Evolutionary conservation across 164 flowering plant species (phyloP).

Genomic region (Houttuynia cordata): DNA sequence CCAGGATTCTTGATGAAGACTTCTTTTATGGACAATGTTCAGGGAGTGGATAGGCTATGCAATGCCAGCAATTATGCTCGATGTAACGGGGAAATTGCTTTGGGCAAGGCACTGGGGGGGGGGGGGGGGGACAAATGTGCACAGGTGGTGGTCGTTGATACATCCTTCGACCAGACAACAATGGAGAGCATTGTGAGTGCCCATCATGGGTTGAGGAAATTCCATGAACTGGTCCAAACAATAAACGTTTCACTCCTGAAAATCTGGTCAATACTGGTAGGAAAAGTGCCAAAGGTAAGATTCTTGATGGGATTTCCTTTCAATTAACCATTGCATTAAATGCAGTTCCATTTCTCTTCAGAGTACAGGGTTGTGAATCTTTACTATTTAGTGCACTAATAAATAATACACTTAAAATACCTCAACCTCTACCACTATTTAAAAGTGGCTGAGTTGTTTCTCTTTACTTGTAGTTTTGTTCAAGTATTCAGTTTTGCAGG

Average conservation of each 20-base stretch:
- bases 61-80: conserved; percentile 35
- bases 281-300: conserved; percentile 54
- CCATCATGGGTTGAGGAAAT: conserved; percentile 45
- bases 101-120: conserved; percentile 28
- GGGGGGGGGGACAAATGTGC: conserved; percentile 14
- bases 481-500: too few relatives aligned
- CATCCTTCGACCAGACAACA: conserved; percentile 52
- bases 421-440: too few relatives aligned
- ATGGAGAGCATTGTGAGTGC: conserved; percentile 78
- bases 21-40: background rate
- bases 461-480: too few relatives aligned
- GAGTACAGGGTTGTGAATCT: too few relatives aligned
- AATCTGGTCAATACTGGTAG: conserved; percentile 39
- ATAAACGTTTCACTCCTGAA: conserved; percentile 55
- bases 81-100: conserved; percentile 37
- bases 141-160: conserved; percentile 42
- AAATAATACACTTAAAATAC: too few relatives aligned
- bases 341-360: too few relatives aligned
- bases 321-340: background rate
- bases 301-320: background rate
- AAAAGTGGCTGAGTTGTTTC: too few relatives aligned
- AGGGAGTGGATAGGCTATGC: conserved; percentile 87
- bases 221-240: conserved; percentile 34
- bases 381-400: too few relatives aligned
- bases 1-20: background rate